Base-by-base conservation (phyloP, 2,329 filamentous ascomycete genomes). In the Pseudohalonectria lignicola region DNA sequence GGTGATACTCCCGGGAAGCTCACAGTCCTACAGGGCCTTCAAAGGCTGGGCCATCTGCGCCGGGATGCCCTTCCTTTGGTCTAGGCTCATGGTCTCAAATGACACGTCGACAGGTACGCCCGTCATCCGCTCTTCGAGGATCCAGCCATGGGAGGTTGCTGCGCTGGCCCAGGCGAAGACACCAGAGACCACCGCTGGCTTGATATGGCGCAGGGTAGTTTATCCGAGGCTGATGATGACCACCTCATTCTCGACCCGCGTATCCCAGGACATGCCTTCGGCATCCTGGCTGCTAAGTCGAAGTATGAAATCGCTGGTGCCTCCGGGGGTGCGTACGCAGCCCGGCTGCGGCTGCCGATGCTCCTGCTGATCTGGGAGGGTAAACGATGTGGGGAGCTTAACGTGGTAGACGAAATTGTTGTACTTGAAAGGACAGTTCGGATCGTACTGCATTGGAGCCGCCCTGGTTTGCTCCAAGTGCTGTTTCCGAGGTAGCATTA, bases 341-440 rank as follows among this genome's bases (percentile, higher is more conserved):
- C 54, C 53, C 8, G 47, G 47, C 36, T 49, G 45, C 30, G 7
- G 30, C n/a, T 13, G 9, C 6, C 11, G 11, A 6, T n/a, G 19
- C n/a, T n/a, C n/a, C n/a, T n/a, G n/a, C 34, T n/a, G n/a, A n/a
- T n/a, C n/a, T n/a, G n/a, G n/a, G n/a, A n/a, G n/a, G n/a, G n/a
- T n/a, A n/a, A n/a, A n/a, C n/a, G n/a, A n/a, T n/a, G n/a, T n/a
- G n/a, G n/a, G n/a, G n/a, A n/a, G n/a, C n/a, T n/a, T n/a, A n/a
- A 59, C 40, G 26, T 37, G 50, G 42, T 59, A 58, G 20, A 58
- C 48, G 37, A 58, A 59, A 44, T 57, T 59, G 45, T 57, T 56
- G 46, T 56, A 57, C 32, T 52, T 53, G 48, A 56, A 59, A 13
- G 49, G 50, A 36, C 45, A 48, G 32, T 52, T 44, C 19, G 53